Evolutionary conservation across 2,329 filamentous ascomycete species (phyloP).

Genomic region (Aspergillus pseudotamarii): DNA sequence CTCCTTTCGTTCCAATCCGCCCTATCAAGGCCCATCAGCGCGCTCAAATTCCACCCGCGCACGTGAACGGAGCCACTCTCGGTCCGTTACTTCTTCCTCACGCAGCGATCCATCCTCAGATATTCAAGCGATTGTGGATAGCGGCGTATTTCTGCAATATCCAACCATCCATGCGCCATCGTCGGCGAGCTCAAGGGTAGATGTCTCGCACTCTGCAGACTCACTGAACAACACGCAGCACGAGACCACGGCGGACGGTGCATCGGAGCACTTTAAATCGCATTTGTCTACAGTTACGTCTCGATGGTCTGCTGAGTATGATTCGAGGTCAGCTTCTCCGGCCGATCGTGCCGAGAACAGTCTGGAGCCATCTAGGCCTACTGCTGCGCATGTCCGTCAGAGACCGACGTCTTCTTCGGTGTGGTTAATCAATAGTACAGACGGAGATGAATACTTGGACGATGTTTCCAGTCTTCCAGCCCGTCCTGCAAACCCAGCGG

Average conservation of each 20-base stretch:
- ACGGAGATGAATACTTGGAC: constrained; percentile 39
- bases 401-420: constrained; percentile 33
- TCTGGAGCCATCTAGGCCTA: constrained; percentile 27
- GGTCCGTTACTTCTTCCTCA: constrained; percentile 38
- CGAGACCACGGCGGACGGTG: constrained; percentile 37
- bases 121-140: constrained; percentile 41
- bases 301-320: constrained; percentile 41
- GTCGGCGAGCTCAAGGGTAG: constrained; percentile 45
- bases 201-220: constrained; percentile 33
- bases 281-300: constrained; percentile 51
- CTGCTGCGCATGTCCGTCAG: constrained; percentile 26
- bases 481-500: constrained; percentile 34
- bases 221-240: constrained; percentile 22
- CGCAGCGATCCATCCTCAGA: constrained; percentile 40
- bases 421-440: constrained; percentile 37
- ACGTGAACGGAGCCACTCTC: constrained; percentile 30
- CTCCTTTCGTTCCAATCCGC: constrained; percentile 46
- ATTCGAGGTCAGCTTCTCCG: constrained; percentile 28
- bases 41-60: constrained; percentile 38
- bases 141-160: constrained; percentile 41
- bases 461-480: constrained; percentile 39
- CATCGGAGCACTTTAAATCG: constrained; percentile 43
- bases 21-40: constrained; percentile 36
- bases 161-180: constrained; percentile 40
- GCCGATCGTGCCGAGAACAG: constrained; percentile 22